Conservation (phyloP, 805 yeast species). For the Suhomyces vadensis region DNA sequence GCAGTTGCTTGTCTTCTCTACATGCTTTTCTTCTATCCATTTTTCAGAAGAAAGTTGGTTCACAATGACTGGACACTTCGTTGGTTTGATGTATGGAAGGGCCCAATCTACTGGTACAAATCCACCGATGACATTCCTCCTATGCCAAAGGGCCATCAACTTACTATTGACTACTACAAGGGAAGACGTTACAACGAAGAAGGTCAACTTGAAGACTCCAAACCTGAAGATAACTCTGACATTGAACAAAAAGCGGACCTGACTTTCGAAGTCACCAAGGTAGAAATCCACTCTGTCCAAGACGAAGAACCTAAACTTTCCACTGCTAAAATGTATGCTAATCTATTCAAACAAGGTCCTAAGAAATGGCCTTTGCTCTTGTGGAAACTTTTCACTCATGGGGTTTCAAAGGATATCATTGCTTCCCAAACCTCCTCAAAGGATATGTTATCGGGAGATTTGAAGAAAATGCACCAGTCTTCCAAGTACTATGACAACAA, state of each 20-base stretch:
- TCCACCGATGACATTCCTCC: slow-evolving; percentile 64
- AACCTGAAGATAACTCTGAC: slow-evolving; percentile 14
- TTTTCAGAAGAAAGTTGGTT: slow-evolving; percentile 58
- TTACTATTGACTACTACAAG: slow-evolving; percentile 63
- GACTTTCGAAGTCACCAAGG: slow-evolving; percentile 12
- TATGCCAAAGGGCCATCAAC: slow-evolving; percentile 55
- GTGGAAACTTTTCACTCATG: slow-evolving; percentile 55
- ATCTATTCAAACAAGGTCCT: slow-evolving; percentile 48
- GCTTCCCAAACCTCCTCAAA: slow-evolving; percentile 40
- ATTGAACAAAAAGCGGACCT: slow-evolving; percentile 16
- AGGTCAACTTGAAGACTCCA: slow-evolving; percentile 12
- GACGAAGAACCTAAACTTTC: slow-evolving; percentile 26
- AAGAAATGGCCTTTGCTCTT: slow-evolving; percentile 53
- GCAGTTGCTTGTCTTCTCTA: slow-evolving; percentile 55
- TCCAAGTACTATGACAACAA: slow-evolving; percentile 72
- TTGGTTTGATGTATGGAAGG: slow-evolving; percentile 55
- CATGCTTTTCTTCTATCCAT: slow-evolving; percentile 58
- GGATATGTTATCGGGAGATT: slow-evolving; percentile 46
- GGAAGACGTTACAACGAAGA: slow-evolving; percentile 49
- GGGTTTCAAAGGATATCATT: slow-evolving; percentile 66
- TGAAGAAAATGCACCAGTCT: slow-evolving; percentile 51
- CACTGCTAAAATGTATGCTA: slow-evolving; percentile 43
- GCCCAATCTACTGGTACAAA: slow-evolving; percentile 57
- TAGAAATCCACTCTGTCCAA: slow-evolving; percentile 12
- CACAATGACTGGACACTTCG: slow-evolving; percentile 66